Conservation (phyloP, 2,329 filamentous ascomycete species). For the Fusarium coicis region DNA sequence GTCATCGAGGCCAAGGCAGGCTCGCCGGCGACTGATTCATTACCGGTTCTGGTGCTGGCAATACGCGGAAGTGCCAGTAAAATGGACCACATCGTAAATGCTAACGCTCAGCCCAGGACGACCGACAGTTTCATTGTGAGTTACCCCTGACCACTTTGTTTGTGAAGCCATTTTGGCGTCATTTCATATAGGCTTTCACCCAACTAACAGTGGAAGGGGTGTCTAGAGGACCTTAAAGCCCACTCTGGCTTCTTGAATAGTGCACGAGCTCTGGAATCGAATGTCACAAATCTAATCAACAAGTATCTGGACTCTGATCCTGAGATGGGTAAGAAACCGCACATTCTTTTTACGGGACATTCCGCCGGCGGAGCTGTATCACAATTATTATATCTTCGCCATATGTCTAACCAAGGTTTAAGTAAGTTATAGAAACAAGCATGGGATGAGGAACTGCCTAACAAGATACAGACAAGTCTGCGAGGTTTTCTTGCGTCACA, state of each 20-base stretch:
- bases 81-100: slow-evolving; percentile 41
- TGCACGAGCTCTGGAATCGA: slow-evolving; percentile 18
- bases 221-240: slow-evolving; percentile 5
- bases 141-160: neutral
- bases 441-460: neutral
- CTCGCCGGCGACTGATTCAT: neutral
- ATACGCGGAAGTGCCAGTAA: slow-evolving; percentile 37
- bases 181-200: neutral
- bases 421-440: slow-evolving; percentile 3
- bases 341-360: slow-evolving; percentile 39
- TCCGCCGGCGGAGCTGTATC: slow-evolving; percentile 41
- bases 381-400: slow-evolving; percentile 31
- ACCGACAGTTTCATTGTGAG: slow-evolving; percentile 32
- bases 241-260: slow-evolving; percentile 37
- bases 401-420: slow-evolving; percentile 6
- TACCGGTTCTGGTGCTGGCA: slow-evolving; percentile 34
- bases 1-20: neutral
- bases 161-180: neutral
- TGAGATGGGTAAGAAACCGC: neutral
- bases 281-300: slow-evolving; percentile 11
- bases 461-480: slow-evolving; percentile 4
- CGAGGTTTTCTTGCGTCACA: slow-evolving; percentile 35
- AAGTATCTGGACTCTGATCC: neutral
- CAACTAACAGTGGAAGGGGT: slow-evolving; percentile 1
- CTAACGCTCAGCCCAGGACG: slow-evolving; percentile 16